These are phyloP conservation scores for Colletotrichum lupini DNA, from an alignment of 2,329 filamentous ascomycete species.

Conservation along the genomic window DNA sequence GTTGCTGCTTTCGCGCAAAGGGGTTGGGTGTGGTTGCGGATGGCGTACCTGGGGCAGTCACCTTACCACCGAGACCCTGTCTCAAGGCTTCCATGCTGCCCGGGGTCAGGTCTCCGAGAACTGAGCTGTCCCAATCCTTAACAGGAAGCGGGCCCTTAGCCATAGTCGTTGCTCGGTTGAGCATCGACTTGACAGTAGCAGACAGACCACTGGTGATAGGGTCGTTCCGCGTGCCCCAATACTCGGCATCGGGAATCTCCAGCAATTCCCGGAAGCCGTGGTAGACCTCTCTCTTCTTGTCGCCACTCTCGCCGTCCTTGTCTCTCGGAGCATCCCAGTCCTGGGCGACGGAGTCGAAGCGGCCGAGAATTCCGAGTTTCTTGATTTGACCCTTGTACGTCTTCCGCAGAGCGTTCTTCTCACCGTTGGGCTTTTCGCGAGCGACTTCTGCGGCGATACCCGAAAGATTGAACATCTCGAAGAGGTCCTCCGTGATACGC, in stretches of 20 bases:
- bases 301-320: conserved; percentile 42
- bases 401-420: conserved; percentile 75
- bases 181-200: conserved; percentile 52
- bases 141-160: conserved; percentile 67
- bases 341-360: conserved; percentile 67
- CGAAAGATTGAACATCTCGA: conserved; percentile 66
- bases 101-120: conserved; percentile 66
- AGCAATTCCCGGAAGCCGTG: conserved; percentile 66
- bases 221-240: conserved; percentile 49
- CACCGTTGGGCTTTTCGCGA: conserved; percentile 71
- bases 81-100: conserved; percentile 52
- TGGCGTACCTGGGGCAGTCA: conserved; percentile 66
- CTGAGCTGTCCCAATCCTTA: conserved; percentile 65
- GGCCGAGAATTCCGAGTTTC: conserved; percentile 69
- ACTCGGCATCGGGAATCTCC: conserved; percentile 54
- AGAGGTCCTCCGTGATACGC: conserved; percentile 66
- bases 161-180: conserved; percentile 67
- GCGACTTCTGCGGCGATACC: conserved; percentile 70
- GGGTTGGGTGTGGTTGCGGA: conserved; percentile 45
- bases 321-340: conserved; percentile 58
- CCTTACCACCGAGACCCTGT: conserved; percentile 54
- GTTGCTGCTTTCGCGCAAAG: conserved; percentile 34
- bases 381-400: conserved; percentile 78
- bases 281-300: conserved; percentile 63
- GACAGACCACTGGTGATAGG: conserved; percentile 66